Evolutionary conservation across 176 grass and related monocot genomes (phyloP), one percentile per base, ranked within the genome.

Genomic region (Carex pumila): DNA sequence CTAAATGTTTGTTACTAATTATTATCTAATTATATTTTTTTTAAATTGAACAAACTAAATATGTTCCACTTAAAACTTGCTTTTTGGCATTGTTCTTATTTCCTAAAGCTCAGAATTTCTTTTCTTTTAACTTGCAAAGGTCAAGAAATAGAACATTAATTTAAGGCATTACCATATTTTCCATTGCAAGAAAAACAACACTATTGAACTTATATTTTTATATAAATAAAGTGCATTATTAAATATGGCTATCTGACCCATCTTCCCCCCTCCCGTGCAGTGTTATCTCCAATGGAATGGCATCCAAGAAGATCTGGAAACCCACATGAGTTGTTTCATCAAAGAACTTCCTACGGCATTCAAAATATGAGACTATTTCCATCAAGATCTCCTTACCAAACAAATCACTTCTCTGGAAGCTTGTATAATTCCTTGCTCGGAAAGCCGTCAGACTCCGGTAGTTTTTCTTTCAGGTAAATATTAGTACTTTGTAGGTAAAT

Each of bases 221-320:
- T 73, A 29, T 43, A 19, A 11, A 49, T 1, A 13, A 3, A 50
- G 12, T 75, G 71, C 18, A 73, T 22, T 22, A 43, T 53, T 53
- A 77, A 77, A 77, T 56, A 12, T 53, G 12, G 54, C 8, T 56
- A 56, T 77, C 8, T 56, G 34, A 56, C 55, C 5, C 34, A 6
- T 30, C 34, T 77, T 55, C 7, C n/a, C 34, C 45, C 39, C 13
- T 81, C 17, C 49, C 25, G 6, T 22, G n/a, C 89, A 95, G 96
- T 90, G 72, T 61, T 91, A 22, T 95, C 89, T 22, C 91, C 89
- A 7, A 87, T 92, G 88, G 88, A 93, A 68, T 95, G 91, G 86
- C 91, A 93, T 50, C 64, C 91, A 61, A 95, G 85, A 88, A 87
- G 91, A 86, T 84, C 86, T 5, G 89, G 87, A 84, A 85, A 75